Base-by-base conservation (phyloP, 2,329 filamentous ascomycete genomes). In the Pseudohalonectria lignicola region DNA sequence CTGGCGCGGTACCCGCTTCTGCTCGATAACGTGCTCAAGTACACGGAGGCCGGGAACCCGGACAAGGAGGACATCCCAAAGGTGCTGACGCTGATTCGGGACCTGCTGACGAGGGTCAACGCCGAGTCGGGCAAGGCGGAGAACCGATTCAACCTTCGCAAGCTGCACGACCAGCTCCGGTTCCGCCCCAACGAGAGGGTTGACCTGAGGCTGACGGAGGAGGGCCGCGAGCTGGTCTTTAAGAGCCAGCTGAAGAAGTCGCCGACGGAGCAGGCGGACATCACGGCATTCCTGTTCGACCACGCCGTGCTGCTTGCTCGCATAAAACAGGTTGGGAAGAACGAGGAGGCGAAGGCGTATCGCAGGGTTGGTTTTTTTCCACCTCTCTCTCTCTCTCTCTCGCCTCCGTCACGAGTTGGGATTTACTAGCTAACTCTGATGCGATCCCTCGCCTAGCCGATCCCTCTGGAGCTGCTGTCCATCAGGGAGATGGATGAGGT, bases 401-500 rank as follows among this genome's bases (percentile, higher is more conserved):
- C 28, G 15, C 30, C 33, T n/a, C 21, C 35, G 4, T 19, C 13
- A 23, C 9, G 15, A 29, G 35, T 5, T 19, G 23, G 8, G 7
- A 8, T 12, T 26, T 12, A 26, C 12, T 26, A 26, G 8, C 23
- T 26, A 26, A 7, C 7, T 26, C 23, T 8, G 23, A 26, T 33
- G 7, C 23, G 8, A 12, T 12, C 23, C 23, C 23, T 26, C 23
- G 12, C 30, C 12, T 36, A 88, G 65, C 92, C 92, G 1, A 98
- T 98, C 47, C 92, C 92, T 12, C 66, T 98, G 23, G 92, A 98
- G 56, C 70, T 98, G 6, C 71, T 98, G 13, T 80, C 92, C 18
- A 96, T 98, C 48, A 81, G 83, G 38, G 90, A 96, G 55, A 96
- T 98, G 90, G 90, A 96, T 38, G 87, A 95, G 55, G 80, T 96